Base-by-base conservation (phyloP, 768 basidiomycete species). In the Mycena capillaripes region DNA sequence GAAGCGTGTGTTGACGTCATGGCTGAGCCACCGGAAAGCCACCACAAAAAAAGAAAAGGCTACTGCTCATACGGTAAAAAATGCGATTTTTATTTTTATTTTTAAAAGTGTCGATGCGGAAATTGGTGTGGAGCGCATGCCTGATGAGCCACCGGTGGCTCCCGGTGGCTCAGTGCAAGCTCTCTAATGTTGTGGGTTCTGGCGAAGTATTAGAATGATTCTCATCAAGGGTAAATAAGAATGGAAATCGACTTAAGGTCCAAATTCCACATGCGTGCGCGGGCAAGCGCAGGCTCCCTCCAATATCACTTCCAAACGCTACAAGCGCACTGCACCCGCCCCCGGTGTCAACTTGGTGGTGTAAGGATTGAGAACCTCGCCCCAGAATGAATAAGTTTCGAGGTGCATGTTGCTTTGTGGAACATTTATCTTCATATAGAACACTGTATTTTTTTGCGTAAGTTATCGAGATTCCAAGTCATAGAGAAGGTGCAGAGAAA, bases 271-370 rank as follows among this genome's bases (percentile, higher is more conserved):
- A 75, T 11, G 66, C 67, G 17, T 70, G 69, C 10, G 81, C 80
- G n/a, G 83, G 74, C n/a, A 82, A 82, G 16, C 83, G 83, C 38
- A 81, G 59, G 60, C 79, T 81, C 7, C 84, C 84, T 25, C 82
- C 78, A 50, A 84, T 80, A 71, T 77, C 79, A 36, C 88, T 87
- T 40, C 83, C 83, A 62, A 89, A 71, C 5, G 86, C 86, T 2
- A 89, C 63, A 1, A 89, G 74, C 0, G 89, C 87, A 5, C 83
- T 81, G 76, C 88, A 89, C 32, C 89, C 89, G 11, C 89, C 89
- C 89, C 89, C 2, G 83, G 77, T 0, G 85, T 86, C 27, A 88
- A 76, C 16, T 78, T 57, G 2, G 82, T 78, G 71, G 88, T 88
- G 78, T 80, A 77, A 0, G 89, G 89, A 66, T 89, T 88, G 34